A percentile compares a stretch with the other conserved stretches of the same genome.
These are phyloP conservation scores for Epichloe festucae DNA, from an alignment of 2,329 filamentous ascomycete genomes.

Conservation along the genomic window DNA sequence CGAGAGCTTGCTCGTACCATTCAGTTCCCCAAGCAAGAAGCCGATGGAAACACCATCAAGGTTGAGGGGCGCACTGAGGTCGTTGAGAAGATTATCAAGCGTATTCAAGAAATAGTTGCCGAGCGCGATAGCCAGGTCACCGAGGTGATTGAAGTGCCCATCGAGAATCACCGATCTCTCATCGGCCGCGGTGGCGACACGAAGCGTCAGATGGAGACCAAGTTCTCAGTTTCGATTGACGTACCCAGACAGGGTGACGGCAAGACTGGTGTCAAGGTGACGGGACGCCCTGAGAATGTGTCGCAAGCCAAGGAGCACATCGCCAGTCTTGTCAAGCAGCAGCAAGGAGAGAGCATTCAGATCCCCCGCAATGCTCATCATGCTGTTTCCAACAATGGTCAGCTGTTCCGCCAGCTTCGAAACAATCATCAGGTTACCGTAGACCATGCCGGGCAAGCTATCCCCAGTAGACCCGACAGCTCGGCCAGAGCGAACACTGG, in stretches of 20 bases:
- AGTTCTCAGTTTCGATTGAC: conserved; percentile 78
- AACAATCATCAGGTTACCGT: conserved; percentile 81
- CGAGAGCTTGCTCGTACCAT: conserved; percentile 78
- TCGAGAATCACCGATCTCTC: conserved; percentile 78
- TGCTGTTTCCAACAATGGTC: conserved; percentile 71
- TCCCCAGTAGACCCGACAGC: conserved; percentile 55
- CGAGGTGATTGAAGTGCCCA: conserved; percentile 67
- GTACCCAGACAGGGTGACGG: conserved; percentile 81
- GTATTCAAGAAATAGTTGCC: conserved; percentile 70
- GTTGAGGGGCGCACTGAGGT: conserved; percentile 74
- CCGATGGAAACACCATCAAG: conserved; percentile 70
- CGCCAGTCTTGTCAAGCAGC: conserved; percentile 62
- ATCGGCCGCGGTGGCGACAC: conserved; percentile 88
- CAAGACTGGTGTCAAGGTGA: conserved; percentile 75
- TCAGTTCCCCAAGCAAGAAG: conserved; percentile 84
- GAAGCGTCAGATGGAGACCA: conserved; percentile 70
- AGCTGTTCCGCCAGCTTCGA: conserved; percentile 83
- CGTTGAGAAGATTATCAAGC: conserved; percentile 76
- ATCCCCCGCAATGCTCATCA: conserved; percentile 73
- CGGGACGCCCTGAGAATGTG: conserved; percentile 65
- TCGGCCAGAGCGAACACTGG: conserved; percentile 43
- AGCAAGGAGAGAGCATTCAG: conserved; percentile 76
- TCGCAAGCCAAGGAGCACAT: conserved; percentile 83
- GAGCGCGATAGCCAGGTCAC: conserved; percentile 74
- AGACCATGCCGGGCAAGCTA: conserved; percentile 71